These are phyloP conservation scores for Penicillium atrosanguineum DNA, from an alignment of 495 filamentous ascomycete species.

Conservation along the genomic window DNA sequence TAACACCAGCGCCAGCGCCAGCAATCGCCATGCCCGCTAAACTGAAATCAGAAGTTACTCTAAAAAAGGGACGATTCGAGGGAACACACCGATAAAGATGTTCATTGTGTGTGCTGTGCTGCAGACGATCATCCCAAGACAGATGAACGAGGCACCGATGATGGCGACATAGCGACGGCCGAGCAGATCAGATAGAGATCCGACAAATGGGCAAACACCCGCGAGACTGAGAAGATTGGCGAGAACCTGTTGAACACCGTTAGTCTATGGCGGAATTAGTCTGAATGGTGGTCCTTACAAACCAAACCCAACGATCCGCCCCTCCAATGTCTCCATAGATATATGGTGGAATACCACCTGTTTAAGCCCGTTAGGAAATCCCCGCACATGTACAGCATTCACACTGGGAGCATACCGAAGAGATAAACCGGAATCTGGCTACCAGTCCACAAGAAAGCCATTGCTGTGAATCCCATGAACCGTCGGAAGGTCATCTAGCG, in stretches of 20 bases:
- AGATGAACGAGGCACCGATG: slow-evolving; percentile 54
- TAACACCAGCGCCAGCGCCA: slow-evolving; percentile 61
- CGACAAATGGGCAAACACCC: slow-evolving; percentile 70
- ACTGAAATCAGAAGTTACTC: slow-evolving; percentile 27
- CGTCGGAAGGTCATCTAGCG: slow-evolving; percentile 54
- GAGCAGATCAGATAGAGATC: slow-evolving; percentile 65
- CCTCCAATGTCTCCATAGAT: slow-evolving; percentile 68
- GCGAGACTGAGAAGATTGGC: slow-evolving; percentile 66
- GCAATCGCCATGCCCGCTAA: slow-evolving; percentile 60
- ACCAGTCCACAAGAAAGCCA: slow-evolving; percentile 66
- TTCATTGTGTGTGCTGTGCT: slow-evolving; percentile 66
- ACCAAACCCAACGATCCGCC: slow-evolving; percentile 68
- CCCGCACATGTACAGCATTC: too few species aligned
- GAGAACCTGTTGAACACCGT: slow-evolving; percentile 39
- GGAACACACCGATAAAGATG: slow-evolving; percentile 60
- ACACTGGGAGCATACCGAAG: slow-evolving; percentile 39
- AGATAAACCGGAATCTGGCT: slow-evolving; percentile 64
- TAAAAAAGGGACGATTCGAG: neutral
- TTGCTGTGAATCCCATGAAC: slow-evolving; percentile 59
- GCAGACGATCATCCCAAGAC: slow-evolving; percentile 65
- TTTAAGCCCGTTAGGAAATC: slow-evolving; percentile 1
- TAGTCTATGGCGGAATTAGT: neutral
- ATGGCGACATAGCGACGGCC: slow-evolving; percentile 68
- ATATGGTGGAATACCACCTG: slow-evolving; percentile 58
- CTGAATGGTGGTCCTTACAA: slow-evolving; percentile 38